Evolutionary conservation across 208 protist species (phyloP), one percentile per base, ranked within the genome.

Genomic region (Acanthamoeba polyphaga): DNA sequence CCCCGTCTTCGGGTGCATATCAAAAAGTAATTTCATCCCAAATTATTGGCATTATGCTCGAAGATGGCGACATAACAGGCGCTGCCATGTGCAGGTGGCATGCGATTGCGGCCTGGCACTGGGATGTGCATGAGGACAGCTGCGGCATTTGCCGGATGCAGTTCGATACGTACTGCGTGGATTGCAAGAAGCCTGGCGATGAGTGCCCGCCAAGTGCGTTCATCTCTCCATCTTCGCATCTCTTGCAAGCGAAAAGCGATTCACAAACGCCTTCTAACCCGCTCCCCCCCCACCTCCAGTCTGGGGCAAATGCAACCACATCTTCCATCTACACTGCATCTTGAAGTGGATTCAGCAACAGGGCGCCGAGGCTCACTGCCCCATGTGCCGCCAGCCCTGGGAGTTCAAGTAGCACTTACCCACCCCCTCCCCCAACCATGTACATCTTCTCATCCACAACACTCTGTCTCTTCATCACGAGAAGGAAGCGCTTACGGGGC

Each of bases 261-360:
- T 70, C 0, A 10, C 72, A 34, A 24, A 64, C 24, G 55, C 46
- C 27, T 62, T 19, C 60, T 51, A 19, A 70, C 15, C 60, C 38
- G 38, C 38, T 38, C 13, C n/a, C 24, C 17, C 29, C 29, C 90
- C 9, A 29, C 29, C 66, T 9, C 15, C 34, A 97, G 97, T 98
- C 13, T 97, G 95, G 96, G 97, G 97, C 29, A 43, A 95, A 49
- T 98, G 97, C 82, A 97, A 90, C 24, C 97, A 98, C 92, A 95
- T 94, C 32, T 98, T 98, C 88, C 97, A 98, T 90, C 97, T 98
- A 95, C 97, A 98, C 84, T 98, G 97, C 95, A 98, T 98, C 68
- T 43, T 98, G 22, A 97, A 97, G 95, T 98, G 97, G 97, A 60
- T 98, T 34, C 27, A 93, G 27, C 60, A 87, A 22, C 96, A 95